Evolutionary conservation across 164 flowering plant species (phyloP), one percentile per base, ranked within the genome.

Genomic region (Protea cynaroides): DNA sequence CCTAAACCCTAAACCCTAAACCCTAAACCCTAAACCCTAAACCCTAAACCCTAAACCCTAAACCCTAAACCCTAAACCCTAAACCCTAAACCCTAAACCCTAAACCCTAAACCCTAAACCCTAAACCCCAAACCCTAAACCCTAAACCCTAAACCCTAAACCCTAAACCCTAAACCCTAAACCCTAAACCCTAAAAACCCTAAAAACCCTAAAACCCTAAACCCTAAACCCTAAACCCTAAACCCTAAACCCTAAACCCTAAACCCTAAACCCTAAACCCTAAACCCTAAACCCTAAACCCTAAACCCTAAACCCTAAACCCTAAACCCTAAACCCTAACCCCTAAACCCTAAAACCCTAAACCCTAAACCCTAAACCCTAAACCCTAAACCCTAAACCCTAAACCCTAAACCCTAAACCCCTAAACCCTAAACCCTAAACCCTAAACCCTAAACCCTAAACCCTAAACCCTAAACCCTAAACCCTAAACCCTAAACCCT

Each of bases 1-100:
- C 65, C 65, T 62, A 62, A 62, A 62, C 65, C 65, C 65, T 50
- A 62, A 62, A 62, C 65, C 65, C 65, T 50, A 62, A 62, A 62
- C 65, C 65, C 65, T 50, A 62, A 62, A 62, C 65, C 65, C 65
- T 50, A 62, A 62, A 62, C 65, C 65, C 65, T 50, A 62, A 62
- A 50, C 65, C 65, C 40, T 14, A 62, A 49, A 62, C 55, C 65
- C 65, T 50, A 49, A 62, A 61, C 65, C 65, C 65, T 51, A 62
- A 62, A 62, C 65, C 65, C 65, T 62, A 62, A 62, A 62, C 44
- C 65, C 65, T 19, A 13, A 62, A 62, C 15, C 64, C 54, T 18
- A 15, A 25, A 58, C 34, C 40, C 60, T 34, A 10, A 25, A 58
- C 34, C 40, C 60, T 34, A 10, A 25, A 58, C 34, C 60, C 60